Base-by-base conservation (phyloP, 805 yeast species). In the Ogataea chonburiensis region DNA sequence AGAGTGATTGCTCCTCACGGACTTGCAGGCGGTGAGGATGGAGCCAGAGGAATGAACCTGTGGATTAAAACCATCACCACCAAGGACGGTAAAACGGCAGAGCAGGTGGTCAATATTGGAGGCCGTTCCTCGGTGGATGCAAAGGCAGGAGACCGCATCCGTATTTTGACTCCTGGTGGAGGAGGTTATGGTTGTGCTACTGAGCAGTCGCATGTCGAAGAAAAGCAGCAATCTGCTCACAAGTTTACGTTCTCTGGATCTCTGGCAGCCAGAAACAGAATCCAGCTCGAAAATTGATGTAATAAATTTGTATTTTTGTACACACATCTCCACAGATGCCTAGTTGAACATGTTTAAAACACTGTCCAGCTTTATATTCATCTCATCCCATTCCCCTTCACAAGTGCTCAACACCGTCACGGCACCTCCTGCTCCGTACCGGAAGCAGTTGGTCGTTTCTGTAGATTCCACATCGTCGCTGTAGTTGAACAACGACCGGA, bases 361-460 rank as follows among this genome's bases (percentile, higher is more conserved):
- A 56, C 91, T 81, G 24, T 79, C 77, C 20, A 93, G 64, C 60
- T 93, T 93, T 9, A 83, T 64, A 30, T 70, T 59, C 95, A 93
- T 83, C 56, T 93, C 99, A 19, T 86, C 88, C 83, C 93, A 86
- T 59, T 93, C 99, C 3, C 81, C 91, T 16, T 75, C 76, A n/a
- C 70, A 66, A 17, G 86, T 78, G 55, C 96, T 86, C 42, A 93
- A 66, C 3, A 88, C 89, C 0, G 98, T 93, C 28, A 93, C 79
- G 12, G 98, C 99, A 4, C 99, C 99, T 11, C 99, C 99, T 6
- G 98, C 98, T 1, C 99, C 99, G 37, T 91, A 76, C 44, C 87
- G 68, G 95, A 96, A 93, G 2, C 64, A 61, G 10, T 51, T 45
- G 1, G 45, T 43, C 2, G 37, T 40, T 4, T 50, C 52, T 1